A percentile compares a stretch with the other conserved stretches of the same genome.
phyloP scores from a whole-genome alignment of 2,329 filamentous ascomycete genomes.

The Dryadomyces quercivorus region DNA sequence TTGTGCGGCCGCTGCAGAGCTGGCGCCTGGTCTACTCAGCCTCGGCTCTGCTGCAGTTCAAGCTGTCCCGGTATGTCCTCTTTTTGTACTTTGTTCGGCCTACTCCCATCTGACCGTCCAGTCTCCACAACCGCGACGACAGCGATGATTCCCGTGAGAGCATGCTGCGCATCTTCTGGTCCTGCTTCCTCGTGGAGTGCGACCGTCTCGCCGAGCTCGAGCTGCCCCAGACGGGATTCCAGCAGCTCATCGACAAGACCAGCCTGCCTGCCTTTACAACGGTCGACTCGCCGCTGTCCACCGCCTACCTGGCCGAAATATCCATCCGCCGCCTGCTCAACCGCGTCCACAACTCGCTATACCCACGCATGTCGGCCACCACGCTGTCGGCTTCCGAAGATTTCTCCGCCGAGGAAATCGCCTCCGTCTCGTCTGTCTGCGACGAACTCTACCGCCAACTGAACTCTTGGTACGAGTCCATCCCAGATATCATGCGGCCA shows the following conservation, averaged over 20 bases:
- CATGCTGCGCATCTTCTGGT: constrained; percentile 18
- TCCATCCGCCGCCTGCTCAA: constrained; percentile 20
- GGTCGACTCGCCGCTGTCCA: constrained; percentile 15
- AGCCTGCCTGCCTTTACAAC: constrained; percentile 15
- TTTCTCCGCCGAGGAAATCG: constrained; percentile 17
- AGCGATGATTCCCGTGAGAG: constrained; percentile 4
- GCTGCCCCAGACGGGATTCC: constrained; percentile 20
- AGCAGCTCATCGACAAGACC: constrained; percentile 19
- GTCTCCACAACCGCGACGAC: neutral
- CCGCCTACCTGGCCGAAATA: constrained; percentile 21
- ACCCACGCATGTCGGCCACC: constrained; percentile 16
- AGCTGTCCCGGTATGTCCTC: constrained; percentile 11
- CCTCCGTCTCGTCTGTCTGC: constrained; percentile 16
- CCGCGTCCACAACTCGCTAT: constrained; percentile 21
- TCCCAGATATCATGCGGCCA: constrained; percentile 19
- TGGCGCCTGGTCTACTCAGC: constrained; percentile 22
- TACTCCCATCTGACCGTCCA: neutral
- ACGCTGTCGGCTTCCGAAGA: constrained; percentile 16
- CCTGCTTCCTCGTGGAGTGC: constrained; percentile 20
- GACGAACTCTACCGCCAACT: constrained; percentile 20
- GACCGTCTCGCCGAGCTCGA: constrained; percentile 21
- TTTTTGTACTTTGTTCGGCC: neutral
- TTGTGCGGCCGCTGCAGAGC: constrained; percentile 20
- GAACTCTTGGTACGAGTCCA: constrained; percentile 19
- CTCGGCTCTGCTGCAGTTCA: constrained; percentile 19